Base-by-base conservation (phyloP, 495 filamentous ascomycete species). In the Umbilicaria muhlenbergii region DNA sequence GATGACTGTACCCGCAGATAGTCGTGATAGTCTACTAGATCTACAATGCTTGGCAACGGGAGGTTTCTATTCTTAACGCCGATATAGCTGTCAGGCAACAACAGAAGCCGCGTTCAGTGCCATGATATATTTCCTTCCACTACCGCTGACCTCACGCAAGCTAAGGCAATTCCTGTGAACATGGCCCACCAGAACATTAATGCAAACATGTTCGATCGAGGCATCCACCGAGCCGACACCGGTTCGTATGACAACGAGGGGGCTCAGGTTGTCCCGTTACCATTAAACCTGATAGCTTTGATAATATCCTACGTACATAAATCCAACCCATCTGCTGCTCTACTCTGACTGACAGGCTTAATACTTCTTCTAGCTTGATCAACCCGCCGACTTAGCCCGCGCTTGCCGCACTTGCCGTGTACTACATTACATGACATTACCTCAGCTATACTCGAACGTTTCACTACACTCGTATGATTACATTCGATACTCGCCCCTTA, bases 361-460 rank as follows among this genome's bases (percentile, higher is more conserved):
- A 41, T 34, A 40, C 3, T 16, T 40, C 36, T 36, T 48, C 28
- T 42, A 71, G 65, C 54, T 79, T 41, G 71, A 78, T 32, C 67
- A 75, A 55, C 59, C 64, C 17, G 69, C 56, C 39, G 75, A 78
- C 46, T 65, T 78, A 13, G 71, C 74, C 18, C 62, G 73, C 33
- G 48, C 75, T 18, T 75, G 70, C 50, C 68, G 73, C 43, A 75
- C 75, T 46, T 78, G 71, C 52, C 69, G 75, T 2, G 63, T 80
- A 31, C 65, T 79, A 52, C 74, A 79, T 48, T 80, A 80, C 51
- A 78, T 80, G 73, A 61, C 68, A 36, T 61, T 78, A 3, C 76
- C 76, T 6, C 71, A 70, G 50, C 68, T 80, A 19, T 80, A 80
- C 54, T 61, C 59, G 52, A 60, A 61, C 47, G 60, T 79, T 28